A percentile compares a stretch with the other conserved stretches of the same genome.
phyloP scores from a whole-genome alignment of 2,329 filamentous ascomycete species.

The Sclerotinia spermophila region DNA sequence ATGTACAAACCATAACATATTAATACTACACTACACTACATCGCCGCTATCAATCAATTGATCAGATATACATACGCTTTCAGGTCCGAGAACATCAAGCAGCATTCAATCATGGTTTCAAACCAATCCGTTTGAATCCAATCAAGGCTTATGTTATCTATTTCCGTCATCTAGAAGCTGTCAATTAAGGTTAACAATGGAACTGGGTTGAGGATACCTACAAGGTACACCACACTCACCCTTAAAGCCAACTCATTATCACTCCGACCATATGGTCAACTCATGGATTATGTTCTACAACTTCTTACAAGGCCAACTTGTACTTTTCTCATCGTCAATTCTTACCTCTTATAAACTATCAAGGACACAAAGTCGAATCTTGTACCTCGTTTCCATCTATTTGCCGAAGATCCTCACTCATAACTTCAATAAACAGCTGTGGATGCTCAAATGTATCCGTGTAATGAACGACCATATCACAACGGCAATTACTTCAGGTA shows the following conservation, averaged over 20 bases:
- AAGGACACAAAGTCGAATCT: not conserved
- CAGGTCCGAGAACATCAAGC: not conserved
- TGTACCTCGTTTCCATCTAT: not conserved
- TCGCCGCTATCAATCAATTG: not conserved
- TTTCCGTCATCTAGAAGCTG: not conserved
- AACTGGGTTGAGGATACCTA: not conserved
- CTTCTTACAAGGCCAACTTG: not conserved
- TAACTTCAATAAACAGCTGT: not conserved
- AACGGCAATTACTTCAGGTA: not conserved
- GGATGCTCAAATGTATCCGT: not conserved
- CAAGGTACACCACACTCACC: not conserved
- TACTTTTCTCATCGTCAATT: not conserved
- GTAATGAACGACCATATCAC: not conserved
- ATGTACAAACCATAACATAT: not conserved
- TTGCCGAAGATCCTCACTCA: not conserved
- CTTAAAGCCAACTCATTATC: not conserved
- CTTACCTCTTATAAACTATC: not conserved
- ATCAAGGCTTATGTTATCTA: not conserved
- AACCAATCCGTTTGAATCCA: not conserved
- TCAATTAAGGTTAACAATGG: not conserved
- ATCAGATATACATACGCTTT: not conserved
- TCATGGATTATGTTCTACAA: not conserved
- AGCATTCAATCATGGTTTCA: not conserved
- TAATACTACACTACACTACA: not conserved
- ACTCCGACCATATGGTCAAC: not conserved